Conservation (phyloP, 306 rosid species). For the Sicyos baderoa region DNA sequence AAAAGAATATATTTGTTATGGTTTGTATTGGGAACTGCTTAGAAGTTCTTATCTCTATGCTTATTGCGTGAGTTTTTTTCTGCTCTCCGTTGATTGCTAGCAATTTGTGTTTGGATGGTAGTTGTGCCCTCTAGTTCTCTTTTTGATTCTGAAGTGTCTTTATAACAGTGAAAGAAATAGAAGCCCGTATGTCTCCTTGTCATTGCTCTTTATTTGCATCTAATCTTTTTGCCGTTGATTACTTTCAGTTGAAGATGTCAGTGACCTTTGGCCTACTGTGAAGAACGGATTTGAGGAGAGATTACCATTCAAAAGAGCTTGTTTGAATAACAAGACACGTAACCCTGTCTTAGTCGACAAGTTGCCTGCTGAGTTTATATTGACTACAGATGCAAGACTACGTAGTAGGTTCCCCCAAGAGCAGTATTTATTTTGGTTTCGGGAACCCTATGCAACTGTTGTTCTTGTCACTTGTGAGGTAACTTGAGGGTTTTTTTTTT, state of each 20-base stretch:
- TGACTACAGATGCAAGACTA: constrained; percentile 89
- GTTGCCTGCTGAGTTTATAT: constrained; percentile 73
- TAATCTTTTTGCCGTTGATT: constrained; percentile 16
- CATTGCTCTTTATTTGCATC: constrained; percentile 19
- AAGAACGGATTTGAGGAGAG: constrained; percentile 73
- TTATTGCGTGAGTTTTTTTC: neutral
- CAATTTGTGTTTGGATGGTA: neutral
- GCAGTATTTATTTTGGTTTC: constrained; percentile 83
- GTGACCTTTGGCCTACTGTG: constrained; percentile 91
- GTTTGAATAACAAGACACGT: constrained; percentile 89
- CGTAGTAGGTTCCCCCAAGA: constrained; percentile 94
- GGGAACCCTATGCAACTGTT: constrained; percentile 86
- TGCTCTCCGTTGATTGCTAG: neutral
- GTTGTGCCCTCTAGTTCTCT: neutral
- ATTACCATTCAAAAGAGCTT: constrained; percentile 68
- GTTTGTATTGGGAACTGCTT: neutral
- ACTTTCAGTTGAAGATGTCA: constrained; percentile 90
- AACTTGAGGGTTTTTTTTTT: constrained; percentile 12
- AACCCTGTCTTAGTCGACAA: constrained; percentile 58
- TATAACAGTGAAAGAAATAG: neutral
- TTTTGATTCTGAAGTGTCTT: neutral
- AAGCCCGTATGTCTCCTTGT: neutral
- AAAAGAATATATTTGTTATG: no score
- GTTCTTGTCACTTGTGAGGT: constrained; percentile 97
- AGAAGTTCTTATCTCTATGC: neutral